These are phyloP conservation scores for Epichloe elymi DNA, from an alignment of 2,329 filamentous ascomycete species.

Conservation along the genomic window DNA sequence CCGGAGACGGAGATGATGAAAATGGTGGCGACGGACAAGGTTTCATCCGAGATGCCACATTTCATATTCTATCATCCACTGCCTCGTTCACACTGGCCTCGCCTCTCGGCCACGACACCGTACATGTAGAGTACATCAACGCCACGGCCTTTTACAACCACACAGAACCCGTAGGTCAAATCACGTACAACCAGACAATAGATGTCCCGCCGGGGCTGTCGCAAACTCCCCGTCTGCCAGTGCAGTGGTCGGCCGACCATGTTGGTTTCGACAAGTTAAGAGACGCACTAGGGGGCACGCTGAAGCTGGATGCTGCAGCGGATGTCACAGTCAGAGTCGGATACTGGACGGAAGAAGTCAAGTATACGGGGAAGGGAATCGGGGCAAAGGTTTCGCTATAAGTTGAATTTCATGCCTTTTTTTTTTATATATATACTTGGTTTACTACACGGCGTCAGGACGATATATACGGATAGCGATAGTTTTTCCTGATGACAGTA, in stretches of 20 bases:
- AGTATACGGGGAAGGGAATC: slow-evolving; percentile 58
- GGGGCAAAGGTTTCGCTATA: slow-evolving; percentile 40
- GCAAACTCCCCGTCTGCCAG: slow-evolving; percentile 63
- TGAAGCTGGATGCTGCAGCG: slow-evolving; percentile 70
- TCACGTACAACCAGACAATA: slow-evolving; percentile 63
- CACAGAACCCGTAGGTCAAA: slow-evolving; percentile 63
- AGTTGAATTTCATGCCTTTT: background rate
- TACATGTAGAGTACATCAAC: slow-evolving; percentile 69
- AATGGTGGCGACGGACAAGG: slow-evolving; percentile 29
- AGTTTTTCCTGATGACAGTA: too few species aligned
- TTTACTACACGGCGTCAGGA: too few species aligned
- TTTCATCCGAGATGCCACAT: slow-evolving; percentile 75
- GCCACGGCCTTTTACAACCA: slow-evolving; percentile 79
- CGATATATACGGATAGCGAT: too few species aligned
- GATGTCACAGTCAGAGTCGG: slow-evolving; percentile 63
- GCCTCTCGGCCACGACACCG: slow-evolving; percentile 56
- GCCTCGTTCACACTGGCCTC: slow-evolving; percentile 75
- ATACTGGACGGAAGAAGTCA: slow-evolving; percentile 58
- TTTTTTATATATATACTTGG: too few species aligned
- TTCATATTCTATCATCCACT: slow-evolving; percentile 78
- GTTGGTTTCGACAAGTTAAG: slow-evolving; percentile 74
- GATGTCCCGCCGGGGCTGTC: slow-evolving; percentile 62
- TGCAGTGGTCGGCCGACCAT: slow-evolving; percentile 62
- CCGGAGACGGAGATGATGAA: slow-evolving; percentile 24
- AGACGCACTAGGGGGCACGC: slow-evolving; percentile 68